These are phyloP conservation scores for Clathrus columnatus DNA, from an alignment of 768 basidiomycete genomes.

Conservation along the genomic window DNA sequence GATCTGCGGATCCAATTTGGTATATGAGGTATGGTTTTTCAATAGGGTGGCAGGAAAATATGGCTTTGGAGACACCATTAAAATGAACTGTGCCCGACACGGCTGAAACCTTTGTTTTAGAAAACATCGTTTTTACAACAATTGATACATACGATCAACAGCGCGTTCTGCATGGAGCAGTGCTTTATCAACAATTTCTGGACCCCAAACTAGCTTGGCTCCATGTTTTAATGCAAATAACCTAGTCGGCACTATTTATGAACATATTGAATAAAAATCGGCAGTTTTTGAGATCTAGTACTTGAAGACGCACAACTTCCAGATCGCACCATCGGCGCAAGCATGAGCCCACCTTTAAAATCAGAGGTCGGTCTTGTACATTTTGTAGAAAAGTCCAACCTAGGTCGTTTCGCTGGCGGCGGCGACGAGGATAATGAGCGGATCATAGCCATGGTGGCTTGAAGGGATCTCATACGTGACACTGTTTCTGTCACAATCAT, in stretches of 20 bases:
- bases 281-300: background rate
- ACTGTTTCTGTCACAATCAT: background rate
- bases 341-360: constrained; percentile 82
- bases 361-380: constrained; percentile 54
- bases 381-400: constrained; percentile 27
- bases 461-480: background rate
- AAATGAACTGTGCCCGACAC: constrained; percentile 82
- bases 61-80: constrained; percentile 71
- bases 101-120: constrained; percentile 36
- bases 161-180: constrained; percentile 76
- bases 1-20: constrained; percentile 89
- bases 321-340: constrained; percentile 99
- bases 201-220: constrained; percentile 91
- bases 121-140: background rate
- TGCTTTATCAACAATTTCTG: constrained; percentile 94
- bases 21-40: constrained; percentile 93
- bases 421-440: background rate
- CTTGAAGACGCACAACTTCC: constrained; percentile 59
- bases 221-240: constrained; percentile 86
- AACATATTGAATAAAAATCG: constrained; percentile 13
- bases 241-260: constrained; percentile 65
- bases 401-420: constrained; percentile 40
- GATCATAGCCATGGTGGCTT: background rate
- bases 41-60: constrained; percentile 88
- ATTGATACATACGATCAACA: constrained; percentile 69